Base-by-base conservation (phyloP, 1,139 yeast species). In the Suhomyces bribrorum region DNA sequence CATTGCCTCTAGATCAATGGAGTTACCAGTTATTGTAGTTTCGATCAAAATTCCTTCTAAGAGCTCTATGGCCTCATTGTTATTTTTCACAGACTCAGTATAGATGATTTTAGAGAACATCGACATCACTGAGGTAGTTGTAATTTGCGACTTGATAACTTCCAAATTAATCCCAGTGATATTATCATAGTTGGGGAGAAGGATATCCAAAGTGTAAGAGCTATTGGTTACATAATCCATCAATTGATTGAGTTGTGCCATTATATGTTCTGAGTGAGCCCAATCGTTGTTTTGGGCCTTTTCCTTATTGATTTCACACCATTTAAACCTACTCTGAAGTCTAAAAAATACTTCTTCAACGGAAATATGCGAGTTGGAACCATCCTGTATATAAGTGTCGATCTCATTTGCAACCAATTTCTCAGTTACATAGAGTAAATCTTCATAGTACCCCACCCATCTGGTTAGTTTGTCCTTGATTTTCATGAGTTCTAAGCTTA, bases 51-150 rank as follows among this genome's bases (percentile, higher is more conserved):
- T 77, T 2, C 72, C 64, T 47, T 85, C 87, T 9, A 87, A 59
- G 1, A 84, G 56, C 1, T 52, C 52, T 5, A 82, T 72, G 4
- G 79, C 77, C 35, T 78, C 81, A 5, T 58, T 56, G n/a, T 61
- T 68, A 26, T 63, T 59, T 11, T 60, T 61, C 6, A 56, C 58
- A 2, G 61, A 59, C 41, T 69, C 61, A 22, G 74, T 53, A 47
- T 72, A 59, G 36, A 84, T 69, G 3, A 83, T 74, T 31, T 69
- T 71, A 11, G 87, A 75, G 56, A 88, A 86, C 18, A 83, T 75
- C 0, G 85, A 68, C 31, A 86, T 73, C 0, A 88, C 86, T 14
- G 80, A 75, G 11, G 83, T 65, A 27, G 85, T 83, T 1, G 88
- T 81, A 13, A 82, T 64, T 49, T 87, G 90, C 2, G 79, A 69